Evolutionary conservation across 2,329 filamentous ascomycete genomes (phyloP).

Genomic region (Cladorrhinum sp.): DNA sequence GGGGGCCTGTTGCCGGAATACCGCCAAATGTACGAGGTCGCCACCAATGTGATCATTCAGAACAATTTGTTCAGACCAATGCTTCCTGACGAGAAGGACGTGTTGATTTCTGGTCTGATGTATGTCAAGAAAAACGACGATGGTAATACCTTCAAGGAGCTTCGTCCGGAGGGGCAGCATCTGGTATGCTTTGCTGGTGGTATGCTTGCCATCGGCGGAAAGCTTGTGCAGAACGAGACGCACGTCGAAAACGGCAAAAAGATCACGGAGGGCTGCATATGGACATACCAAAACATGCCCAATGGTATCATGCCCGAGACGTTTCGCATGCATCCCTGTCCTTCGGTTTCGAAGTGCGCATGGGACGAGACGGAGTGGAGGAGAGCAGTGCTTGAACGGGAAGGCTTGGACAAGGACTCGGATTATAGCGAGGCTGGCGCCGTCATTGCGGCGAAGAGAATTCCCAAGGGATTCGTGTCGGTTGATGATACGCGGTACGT

Average conservation of each 20-base stretch:
- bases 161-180: slow-evolving; percentile 48
- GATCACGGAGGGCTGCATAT: slow-evolving; percentile 61
- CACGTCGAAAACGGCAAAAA: slow-evolving; percentile 56
- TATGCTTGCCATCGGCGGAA: slow-evolving; percentile 65
- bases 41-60: slow-evolving; percentile 57
- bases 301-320: slow-evolving; percentile 55
- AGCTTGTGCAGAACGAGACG: slow-evolving; percentile 51
- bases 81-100: slow-evolving; percentile 53
- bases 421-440: slow-evolving; percentile 5
- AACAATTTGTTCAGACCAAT: slow-evolving; percentile 64
- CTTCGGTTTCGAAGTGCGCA: slow-evolving; percentile 46
- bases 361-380: slow-evolving; percentile 44
- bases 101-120: slow-evolving; percentile 55
- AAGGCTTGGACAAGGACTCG: slow-evolving; percentile 33
- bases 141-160: slow-evolving; percentile 32
- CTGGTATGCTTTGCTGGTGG: slow-evolving; percentile 69
- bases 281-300: slow-evolving; percentile 55
- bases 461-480: slow-evolving; percentile 61
- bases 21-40: slow-evolving; percentile 57
- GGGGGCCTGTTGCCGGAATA: slow-evolving; percentile 59
- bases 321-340: slow-evolving; percentile 36
- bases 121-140: slow-evolving; percentile 23
- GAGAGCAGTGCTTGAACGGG: slow-evolving; percentile 22
- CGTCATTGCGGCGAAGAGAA: slow-evolving; percentile 3
- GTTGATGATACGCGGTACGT: slow-evolving; percentile 48